phyloP scores from a whole-genome alignment of 495 filamentous ascomycete species.

The Penicillium flavigenum region DNA sequence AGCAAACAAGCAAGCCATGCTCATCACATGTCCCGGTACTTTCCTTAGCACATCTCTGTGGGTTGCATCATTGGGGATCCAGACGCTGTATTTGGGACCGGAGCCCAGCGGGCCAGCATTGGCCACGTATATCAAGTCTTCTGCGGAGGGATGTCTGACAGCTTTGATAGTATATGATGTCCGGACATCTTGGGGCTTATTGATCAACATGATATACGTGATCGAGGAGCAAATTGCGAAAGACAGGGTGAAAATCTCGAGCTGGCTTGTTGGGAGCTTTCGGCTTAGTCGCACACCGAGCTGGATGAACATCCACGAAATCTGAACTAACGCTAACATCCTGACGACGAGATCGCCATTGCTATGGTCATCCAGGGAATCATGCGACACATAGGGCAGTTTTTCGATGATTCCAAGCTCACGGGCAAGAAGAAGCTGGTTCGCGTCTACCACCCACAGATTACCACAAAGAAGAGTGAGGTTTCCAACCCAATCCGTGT shows the following conservation, averaged over 20 bases:
- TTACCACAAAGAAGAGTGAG: neutral
- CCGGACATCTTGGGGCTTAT: neutral
- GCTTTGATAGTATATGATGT: slow-evolving; percentile 4
- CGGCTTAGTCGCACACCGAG: neutral
- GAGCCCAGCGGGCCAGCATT: neutral
- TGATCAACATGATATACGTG: neutral
- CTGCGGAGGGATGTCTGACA: neutral
- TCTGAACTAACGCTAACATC: neutral
- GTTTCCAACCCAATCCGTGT: neutral
- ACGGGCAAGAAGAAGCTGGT: slow-evolving; percentile 4
- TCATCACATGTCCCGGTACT: neutral
- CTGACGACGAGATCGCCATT: neutral
- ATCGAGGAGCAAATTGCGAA: slow-evolving; percentile 1
- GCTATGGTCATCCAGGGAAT: neutral
- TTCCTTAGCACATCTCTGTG: neutral
- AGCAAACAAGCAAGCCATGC: neutral
- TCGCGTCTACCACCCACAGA: slow-evolving; percentile 1
- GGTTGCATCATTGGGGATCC: neutral
- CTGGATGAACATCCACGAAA: slow-evolving; percentile 6
- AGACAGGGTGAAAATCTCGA: neutral
- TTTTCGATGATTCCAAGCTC: slow-evolving; percentile 5
- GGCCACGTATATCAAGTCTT: neutral
- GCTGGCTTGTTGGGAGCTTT: neutral
- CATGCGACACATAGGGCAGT: neutral
- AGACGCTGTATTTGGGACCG: neutral